phyloP scores from a whole-genome alignment of 1,139 yeast genomes.

The Arxiozyma slooffiae region DNA sequence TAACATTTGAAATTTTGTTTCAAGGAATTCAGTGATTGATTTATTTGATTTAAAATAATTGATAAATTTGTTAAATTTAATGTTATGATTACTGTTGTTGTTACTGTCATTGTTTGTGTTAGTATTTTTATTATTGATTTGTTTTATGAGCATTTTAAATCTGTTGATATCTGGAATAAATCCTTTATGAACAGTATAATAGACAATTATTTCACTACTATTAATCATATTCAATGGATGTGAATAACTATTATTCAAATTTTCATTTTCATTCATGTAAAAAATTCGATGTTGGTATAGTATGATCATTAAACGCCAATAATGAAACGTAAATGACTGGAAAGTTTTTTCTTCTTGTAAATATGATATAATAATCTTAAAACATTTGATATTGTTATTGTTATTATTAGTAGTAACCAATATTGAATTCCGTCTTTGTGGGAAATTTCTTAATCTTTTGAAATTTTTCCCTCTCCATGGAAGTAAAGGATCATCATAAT shows the following conservation, averaged over 20 bases:
- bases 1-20: constrained; percentile 18
- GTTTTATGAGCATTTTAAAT: background rate
- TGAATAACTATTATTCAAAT: too few relatives aligned
- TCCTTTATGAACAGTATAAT: background rate
- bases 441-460: constrained; percentile 4
- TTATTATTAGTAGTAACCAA: background rate
- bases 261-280: too few relatives aligned
- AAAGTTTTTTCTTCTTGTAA: constrained; percentile 24
- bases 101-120: background rate
- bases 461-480: constrained; percentile 2
- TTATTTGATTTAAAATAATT: background rate
- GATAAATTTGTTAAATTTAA: background rate
- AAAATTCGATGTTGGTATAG: constrained; percentile 1
- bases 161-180: background rate
- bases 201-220: background rate
- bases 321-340: constrained; percentile 28
- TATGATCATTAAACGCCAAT: constrained; percentile 22
- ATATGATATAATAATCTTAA: constrained; percentile 27
- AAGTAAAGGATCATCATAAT: background rate
- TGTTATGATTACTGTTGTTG: background rate
- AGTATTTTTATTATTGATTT: too few relatives aligned
- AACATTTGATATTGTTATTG: constrained; percentile 13
- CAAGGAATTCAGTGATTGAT: constrained; percentile 19
- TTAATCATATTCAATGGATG: background rate
- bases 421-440: background rate